Evolutionary conservation across 2,329 filamentous ascomycete species (phyloP), one percentile per base, ranked within the genome.

Genomic region (Aphanoascus verrucosus): DNA sequence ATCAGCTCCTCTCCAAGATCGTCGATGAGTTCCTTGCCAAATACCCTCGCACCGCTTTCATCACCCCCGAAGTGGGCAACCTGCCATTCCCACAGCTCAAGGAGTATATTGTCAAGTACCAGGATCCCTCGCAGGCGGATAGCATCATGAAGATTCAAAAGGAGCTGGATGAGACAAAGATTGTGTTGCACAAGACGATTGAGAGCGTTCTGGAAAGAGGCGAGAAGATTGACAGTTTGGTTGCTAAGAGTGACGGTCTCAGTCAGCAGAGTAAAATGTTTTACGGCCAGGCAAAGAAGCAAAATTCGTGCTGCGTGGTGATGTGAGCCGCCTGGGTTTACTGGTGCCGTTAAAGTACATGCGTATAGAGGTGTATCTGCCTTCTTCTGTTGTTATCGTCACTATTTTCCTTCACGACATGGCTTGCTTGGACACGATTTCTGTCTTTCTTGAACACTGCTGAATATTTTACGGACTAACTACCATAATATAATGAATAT

Each of bases 201-300:
- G 65, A 68, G 56, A 65, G 65, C 41, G 66, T 70, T n/a, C 71
- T 96, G 64, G 85, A 96, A 76, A 81, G 93, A 57, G 93, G 90
- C 41, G 90, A 97, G 81, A 97, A 96, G 79, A 88, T 98, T 61
- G 91, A 97, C 66, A 87, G 86, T 63, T 73, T 98, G 62, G 91
- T 97, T 44, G 84, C 84, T 59, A 97, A 97, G 81, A 94, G 88
- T 64, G 88, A 95, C 63, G 88, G 84, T 11, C 72, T 98, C 64
- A 94, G 88, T 71, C 81, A 82, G 48, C 86, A 93, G 77, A 95
- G 88, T 74, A 97, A 95, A 79, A 91, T 94, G 85, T 98, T 98
- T 70, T 97, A 97, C 71, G 88, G 78, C 41, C 77, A 80, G 69
- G 78, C 78, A 20, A 80, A 81, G 70, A 80, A 81, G 68, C 78